These are phyloP conservation scores for Calonectria hawksworthii DNA, from an alignment of 2,329 filamentous ascomycete species.

Conservation along the genomic window DNA sequence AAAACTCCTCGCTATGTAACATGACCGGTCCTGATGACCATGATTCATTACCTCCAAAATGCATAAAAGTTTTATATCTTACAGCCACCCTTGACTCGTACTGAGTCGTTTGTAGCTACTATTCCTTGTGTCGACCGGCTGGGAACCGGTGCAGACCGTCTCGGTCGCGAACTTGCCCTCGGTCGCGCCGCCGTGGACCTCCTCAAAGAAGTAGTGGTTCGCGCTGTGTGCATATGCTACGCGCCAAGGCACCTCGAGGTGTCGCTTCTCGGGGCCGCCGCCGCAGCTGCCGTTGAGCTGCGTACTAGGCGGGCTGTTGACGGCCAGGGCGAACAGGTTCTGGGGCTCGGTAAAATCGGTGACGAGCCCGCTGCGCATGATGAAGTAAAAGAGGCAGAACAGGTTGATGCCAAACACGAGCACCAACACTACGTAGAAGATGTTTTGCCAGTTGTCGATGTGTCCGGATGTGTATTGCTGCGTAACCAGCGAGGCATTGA, in stretches of 20 bases:
- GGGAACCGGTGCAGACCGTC: constrained; percentile 49
- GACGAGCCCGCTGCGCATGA: constrained; percentile 70
- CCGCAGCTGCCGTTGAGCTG: constrained; percentile 56
- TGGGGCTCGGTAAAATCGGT: constrained; percentile 85
- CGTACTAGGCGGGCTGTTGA: constrained; percentile 67
- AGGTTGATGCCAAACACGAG: constrained; percentile 77
- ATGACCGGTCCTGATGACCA: background rate
- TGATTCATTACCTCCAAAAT: background rate
- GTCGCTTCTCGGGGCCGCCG: constrained; percentile 51
- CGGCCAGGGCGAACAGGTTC: constrained; percentile 79
- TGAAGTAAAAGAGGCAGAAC: constrained; percentile 73
- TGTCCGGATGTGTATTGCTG: constrained; percentile 81
- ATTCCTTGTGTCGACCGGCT: constrained; percentile 27
- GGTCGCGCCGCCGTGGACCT: constrained; percentile 48
- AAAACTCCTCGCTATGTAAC: constrained; percentile 21
- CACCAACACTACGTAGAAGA: constrained; percentile 77
- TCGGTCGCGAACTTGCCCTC: constrained; percentile 49
- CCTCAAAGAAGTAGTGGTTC: constrained; percentile 61
- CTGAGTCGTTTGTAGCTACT: constrained; percentile 49
- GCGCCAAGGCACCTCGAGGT: constrained; percentile 58
- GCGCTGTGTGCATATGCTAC: constrained; percentile 54
- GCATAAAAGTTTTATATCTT: background rate
- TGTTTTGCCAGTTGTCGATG: constrained; percentile 69
- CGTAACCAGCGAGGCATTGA: constrained; percentile 74
- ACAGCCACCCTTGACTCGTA: constrained; percentile 45